Conservation (phyloP, 768 basidiomycete genomes). For the Sporobolomyces phaffii region DNA sequence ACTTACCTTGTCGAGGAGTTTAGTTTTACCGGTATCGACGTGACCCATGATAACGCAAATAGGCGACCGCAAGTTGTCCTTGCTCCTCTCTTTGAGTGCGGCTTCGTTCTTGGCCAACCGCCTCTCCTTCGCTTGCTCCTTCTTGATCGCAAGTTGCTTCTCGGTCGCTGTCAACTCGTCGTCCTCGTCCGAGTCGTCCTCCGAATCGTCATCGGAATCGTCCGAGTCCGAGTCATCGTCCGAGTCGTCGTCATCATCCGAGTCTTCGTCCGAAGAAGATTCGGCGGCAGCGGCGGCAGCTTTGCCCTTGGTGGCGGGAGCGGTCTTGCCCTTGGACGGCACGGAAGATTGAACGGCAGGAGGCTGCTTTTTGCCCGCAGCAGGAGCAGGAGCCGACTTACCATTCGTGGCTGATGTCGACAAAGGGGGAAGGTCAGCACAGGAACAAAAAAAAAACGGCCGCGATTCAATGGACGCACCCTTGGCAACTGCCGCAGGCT, state of each 20-base stretch:
- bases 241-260: conserved; percentile 44
- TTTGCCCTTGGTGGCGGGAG: conserved; percentile 42
- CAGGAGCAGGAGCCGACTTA: conserved; percentile 39
- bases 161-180: conserved; percentile 59
- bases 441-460: conserved; percentile 37
- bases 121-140: conserved; percentile 77
- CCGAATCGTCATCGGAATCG: conserved; percentile 48
- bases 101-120: conserved; percentile 70
- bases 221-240: conserved; percentile 47
- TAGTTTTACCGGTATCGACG: conserved; percentile 99
- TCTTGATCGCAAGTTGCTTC: conserved; percentile 62
- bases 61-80: conserved; percentile 85
- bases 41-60: conserved; percentile 99
- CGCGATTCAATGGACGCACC: conserved; percentile 11
- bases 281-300: conserved; percentile 37
- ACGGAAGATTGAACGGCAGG: conserved; percentile 22
- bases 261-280: conserved; percentile 48
- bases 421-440: no score
- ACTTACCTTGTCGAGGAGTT: conserved; percentile 84
- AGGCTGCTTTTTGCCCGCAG: conserved; percentile 23
- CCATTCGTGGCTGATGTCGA: conserved; percentile 37
- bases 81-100: conserved; percentile 76
- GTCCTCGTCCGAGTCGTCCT: conserved; percentile 45
- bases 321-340: conserved; percentile 37
- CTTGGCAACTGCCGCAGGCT: conserved; percentile 12